Conservation (phyloP, 2,329 filamentous ascomycete species). For the Paraphaeosphaeria minitans region DNA sequence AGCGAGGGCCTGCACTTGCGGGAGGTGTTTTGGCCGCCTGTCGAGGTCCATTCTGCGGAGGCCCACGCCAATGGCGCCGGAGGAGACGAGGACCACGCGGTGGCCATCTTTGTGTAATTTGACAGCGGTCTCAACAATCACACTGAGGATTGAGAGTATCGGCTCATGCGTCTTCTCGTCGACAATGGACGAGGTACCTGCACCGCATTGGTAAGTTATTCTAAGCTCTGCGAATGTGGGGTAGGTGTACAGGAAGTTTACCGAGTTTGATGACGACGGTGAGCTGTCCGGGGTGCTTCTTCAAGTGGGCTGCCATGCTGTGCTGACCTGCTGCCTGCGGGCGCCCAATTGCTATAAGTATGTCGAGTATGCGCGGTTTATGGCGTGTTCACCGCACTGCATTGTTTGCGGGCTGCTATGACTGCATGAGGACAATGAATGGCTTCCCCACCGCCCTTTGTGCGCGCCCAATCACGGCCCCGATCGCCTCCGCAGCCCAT, state of each 20-base stretch:
- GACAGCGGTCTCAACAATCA: conserved; percentile 93
- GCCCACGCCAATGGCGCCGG: conserved; percentile 93
- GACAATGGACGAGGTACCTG: conserved; percentile 98
- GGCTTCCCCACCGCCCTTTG: conserved; percentile 10
- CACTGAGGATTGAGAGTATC: conserved; percentile 83
- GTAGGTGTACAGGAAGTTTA: conserved; percentile 50
- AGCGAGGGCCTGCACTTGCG: conserved; percentile 88
- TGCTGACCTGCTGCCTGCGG: not conserved
- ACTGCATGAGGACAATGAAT: conserved; percentile 11
- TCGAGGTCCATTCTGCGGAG: conserved; percentile 87
- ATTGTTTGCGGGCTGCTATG: conserved; percentile 5
- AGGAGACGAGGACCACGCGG: conserved; percentile 93
- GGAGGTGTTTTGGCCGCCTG: conserved; percentile 85
- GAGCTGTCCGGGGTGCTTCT: conserved; percentile 61
- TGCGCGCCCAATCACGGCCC: conserved; percentile 17
- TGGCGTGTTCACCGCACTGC: conserved; percentile 2
- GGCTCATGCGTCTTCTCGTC: conserved; percentile 95
- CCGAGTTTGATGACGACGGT: conserved; percentile 88
- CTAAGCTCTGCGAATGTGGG: conserved; percentile 23
- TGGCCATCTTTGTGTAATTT: conserved; percentile 89
- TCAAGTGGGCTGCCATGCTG: conserved; percentile 43
- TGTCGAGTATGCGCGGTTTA: not conserved
- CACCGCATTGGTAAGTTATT: conserved; percentile 35
- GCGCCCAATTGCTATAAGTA: not conserved
- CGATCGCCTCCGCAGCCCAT: conserved; percentile 18